These are phyloP conservation scores for Phaffia australis DNA, from an alignment of 768 basidiomycete species.

Conservation along the genomic window DNA sequence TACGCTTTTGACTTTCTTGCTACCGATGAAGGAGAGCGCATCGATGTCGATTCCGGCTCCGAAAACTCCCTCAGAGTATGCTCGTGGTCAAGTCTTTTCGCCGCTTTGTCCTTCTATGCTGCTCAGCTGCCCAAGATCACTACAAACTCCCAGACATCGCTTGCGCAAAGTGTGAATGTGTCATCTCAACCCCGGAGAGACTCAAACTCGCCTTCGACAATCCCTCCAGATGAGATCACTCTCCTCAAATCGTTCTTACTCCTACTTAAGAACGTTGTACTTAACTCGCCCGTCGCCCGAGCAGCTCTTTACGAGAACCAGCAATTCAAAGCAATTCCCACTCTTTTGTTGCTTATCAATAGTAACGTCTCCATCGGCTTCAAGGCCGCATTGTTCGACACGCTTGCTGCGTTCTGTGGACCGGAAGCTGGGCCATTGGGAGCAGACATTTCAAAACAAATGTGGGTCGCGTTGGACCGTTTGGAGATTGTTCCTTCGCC, in stretches of 20 bases:
- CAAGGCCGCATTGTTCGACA: constrained; percentile 72
- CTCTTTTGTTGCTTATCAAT: constrained; percentile 65
- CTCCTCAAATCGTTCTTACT: constrained; percentile 71
- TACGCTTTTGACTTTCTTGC: constrained; percentile 81
- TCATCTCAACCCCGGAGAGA: constrained; percentile 4
- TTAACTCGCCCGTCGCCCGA: constrained; percentile 64
- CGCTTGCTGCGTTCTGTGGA: constrained; percentile 68
- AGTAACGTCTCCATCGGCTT: constrained; percentile 77
- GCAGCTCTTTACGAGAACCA: constrained; percentile 63
- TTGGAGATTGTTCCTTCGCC: constrained; percentile 49
- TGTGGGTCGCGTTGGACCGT: constrained; percentile 76
- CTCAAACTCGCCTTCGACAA: constrained; percentile 34
- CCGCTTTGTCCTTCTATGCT: constrained; percentile 64
- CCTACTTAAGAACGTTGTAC: constrained; percentile 63
- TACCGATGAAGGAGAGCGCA: constrained; percentile 32
- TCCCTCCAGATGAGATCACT: constrained; percentile 58
- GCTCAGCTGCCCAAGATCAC: constrained; percentile 43
- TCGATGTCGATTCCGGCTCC: constrained; percentile 35
- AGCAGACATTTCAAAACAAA: constrained; percentile 66
- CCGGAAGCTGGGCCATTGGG: constrained; percentile 61
- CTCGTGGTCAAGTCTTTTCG: constrained; percentile 69
- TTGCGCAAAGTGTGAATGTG: not conserved
- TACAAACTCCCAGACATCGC: constrained; percentile 32
- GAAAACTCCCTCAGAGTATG: constrained; percentile 44
- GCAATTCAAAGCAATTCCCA: constrained; percentile 70